phyloP scores from a whole-genome alignment of 2,329 filamentous ascomycete genomes.

The Ascochyta lentis region DNA sequence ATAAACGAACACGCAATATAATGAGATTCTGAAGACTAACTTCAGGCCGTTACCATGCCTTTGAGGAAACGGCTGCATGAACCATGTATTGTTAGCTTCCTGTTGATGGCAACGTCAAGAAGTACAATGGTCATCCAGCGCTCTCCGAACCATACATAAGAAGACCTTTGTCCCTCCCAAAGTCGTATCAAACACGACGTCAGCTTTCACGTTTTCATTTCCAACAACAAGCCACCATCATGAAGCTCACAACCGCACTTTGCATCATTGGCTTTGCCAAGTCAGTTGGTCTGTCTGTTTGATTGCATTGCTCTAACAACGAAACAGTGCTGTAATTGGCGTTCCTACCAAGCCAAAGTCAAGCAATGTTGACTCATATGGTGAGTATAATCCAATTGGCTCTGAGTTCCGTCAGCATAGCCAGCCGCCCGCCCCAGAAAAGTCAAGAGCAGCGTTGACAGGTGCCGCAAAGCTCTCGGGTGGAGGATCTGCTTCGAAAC shows the following conservation, averaged over 20 bases:
- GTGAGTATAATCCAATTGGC: not conserved
- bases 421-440: no score
- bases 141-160: not conserved
- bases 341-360: not conserved
- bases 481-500: no score
- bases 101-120: not conserved
- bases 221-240: conserved; percentile 17
- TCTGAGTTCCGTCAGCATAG: no score
- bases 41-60: not conserved
- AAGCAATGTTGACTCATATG: not conserved
- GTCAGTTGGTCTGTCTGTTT: conserved; percentile 12
- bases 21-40: not conserved
- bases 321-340: not conserved
- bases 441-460: no score
- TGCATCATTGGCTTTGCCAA: conserved; percentile 28
- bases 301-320: not conserved
- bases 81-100: not conserved
- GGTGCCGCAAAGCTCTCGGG: no score
- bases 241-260: conserved; percentile 37
- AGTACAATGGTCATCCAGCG: not conserved
- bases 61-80: not conserved
- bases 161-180: not conserved
- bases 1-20: not conserved
- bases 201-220: conserved; percentile 7
- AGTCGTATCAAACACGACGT: not conserved